Evolutionary conservation across 495 filamentous ascomycete genomes (phyloP).

Genomic region (Achaetomiella virescens): DNA sequence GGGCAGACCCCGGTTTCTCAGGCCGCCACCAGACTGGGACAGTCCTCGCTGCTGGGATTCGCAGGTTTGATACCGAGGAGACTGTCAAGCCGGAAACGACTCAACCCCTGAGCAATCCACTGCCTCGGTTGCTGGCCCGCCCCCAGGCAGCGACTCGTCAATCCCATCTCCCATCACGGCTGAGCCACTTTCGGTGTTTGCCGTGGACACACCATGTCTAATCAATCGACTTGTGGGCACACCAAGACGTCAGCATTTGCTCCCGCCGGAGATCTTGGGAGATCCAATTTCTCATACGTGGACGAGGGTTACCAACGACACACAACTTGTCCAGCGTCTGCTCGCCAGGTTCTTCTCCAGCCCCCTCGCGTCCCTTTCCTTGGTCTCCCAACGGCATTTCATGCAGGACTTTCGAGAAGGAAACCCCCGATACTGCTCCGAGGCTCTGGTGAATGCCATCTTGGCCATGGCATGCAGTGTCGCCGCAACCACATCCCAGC

Average conservation of each 20-base stretch:
- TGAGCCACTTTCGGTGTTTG: neutral
- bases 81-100: no score
- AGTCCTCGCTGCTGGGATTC: no score
- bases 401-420: conserved; percentile 21
- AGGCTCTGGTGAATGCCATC: conserved; percentile 24
- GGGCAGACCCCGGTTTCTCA: no score
- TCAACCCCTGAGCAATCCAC: no score
- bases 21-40: no score
- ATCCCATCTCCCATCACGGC: neutral
- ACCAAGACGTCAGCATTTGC: neutral
- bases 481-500: conserved; percentile 12
- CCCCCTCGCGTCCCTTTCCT: conserved; percentile 14
- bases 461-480: conserved; percentile 20
- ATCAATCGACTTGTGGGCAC: neutral
- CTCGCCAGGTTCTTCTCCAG: conserved; percentile 17
- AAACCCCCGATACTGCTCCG: conserved; percentile 20
- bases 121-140: conserved; percentile 1
- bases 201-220: neutral
- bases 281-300: conserved; percentile 11
- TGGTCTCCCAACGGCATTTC: conserved; percentile 20
- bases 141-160: conserved; percentile 5
- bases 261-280: neutral
- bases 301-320: conserved; percentile 23
- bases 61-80: no score
- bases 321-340: conserved; percentile 18